Conservation (phyloP, 352 stramenopile genomes). For the Pythium oligandrum region DNA sequence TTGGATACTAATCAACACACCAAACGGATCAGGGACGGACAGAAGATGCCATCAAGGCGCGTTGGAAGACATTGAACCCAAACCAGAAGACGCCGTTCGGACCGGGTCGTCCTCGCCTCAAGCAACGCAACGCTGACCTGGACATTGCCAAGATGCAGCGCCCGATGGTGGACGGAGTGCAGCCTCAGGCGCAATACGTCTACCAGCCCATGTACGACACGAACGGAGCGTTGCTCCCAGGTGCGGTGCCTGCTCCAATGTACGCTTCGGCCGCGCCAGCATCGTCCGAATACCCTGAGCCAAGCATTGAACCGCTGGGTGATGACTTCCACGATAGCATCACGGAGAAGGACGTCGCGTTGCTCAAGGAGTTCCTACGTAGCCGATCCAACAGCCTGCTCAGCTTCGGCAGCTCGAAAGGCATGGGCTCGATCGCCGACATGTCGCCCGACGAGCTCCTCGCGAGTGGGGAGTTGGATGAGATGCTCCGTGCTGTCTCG, state of each 20-base stretch:
- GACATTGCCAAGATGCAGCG: too few species aligned
- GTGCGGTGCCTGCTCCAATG: background rate
- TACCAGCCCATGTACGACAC: constrained; percentile 5
- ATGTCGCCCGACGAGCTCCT: constrained; percentile 76
- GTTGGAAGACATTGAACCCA: constrained; percentile 80
- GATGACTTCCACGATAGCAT: constrained; percentile 54
- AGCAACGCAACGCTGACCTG: constrained; percentile 11
- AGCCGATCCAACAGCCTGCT: constrained; percentile 63
- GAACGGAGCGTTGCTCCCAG: constrained; percentile 1
- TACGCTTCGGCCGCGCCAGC: too few species aligned
- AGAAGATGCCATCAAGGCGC: constrained; percentile 76
- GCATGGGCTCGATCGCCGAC: constrained; percentile 54
- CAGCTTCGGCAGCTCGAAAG: constrained; percentile 53
- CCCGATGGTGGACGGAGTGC: constrained; percentile 5
- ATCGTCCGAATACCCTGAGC: constrained; percentile 40
- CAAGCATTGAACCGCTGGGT: constrained; percentile 52
- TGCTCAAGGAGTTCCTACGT: constrained; percentile 67
- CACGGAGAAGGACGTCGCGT: constrained; percentile 56
- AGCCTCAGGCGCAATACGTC: constrained; percentile 7
- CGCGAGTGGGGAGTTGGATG: constrained; percentile 72
- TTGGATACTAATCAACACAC: too few species aligned
- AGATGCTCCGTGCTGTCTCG: constrained; percentile 70
- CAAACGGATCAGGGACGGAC: constrained; percentile 40
- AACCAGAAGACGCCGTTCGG: constrained; percentile 76
- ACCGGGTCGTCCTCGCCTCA: constrained; percentile 58